Base-by-base conservation (phyloP, 768 basidiomycete species). In the Agaricus subrufescens region DNA sequence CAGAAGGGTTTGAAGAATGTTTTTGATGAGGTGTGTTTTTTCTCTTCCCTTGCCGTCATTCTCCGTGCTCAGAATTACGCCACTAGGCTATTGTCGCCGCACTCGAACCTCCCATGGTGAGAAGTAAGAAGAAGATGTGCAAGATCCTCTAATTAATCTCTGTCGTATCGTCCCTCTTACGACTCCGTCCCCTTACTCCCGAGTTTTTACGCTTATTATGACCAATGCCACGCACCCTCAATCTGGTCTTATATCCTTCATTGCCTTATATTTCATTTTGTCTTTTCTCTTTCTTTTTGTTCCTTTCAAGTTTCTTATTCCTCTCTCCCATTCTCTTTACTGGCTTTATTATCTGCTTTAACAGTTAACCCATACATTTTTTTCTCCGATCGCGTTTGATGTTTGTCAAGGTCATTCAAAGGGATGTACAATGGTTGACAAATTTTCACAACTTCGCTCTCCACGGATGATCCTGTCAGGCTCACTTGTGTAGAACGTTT, bases 1-100 rank as follows among this genome's bases (percentile, higher is more conserved):
- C 97, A 99, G 82, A 94, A 94, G 81, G 97, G 97, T 29, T 74
- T 99, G 73, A 99, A 99, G 89, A 98, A 98, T 72, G 97, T 99
- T 60, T 99, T 99, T 70, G 97, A 99, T 71, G 97, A 99, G 89
- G 94, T 92, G 71, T 69, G 88, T 77, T 8, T n/a, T 42, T 52
- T 29, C 54, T 50, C 54, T 23, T 23, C 3, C 46, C 54, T 14
- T 25, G 12, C 30, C 6, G 56, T 26, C 45, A 56, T 50, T 23
- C 50, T 26, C 54, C 52, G 52, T 44, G 26, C 47, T 57, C 58
- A 49, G 40, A 7, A 34, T 45, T 30, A 42, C 39, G 50, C 54
- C 59, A 34, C 40, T 69, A 94, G 94, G 97, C 97, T 52, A 98
- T 99, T 66, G 97, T 98, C 58, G 96, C 96, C 65, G 97, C 96